Evolutionary conservation across 441 rosid genomes (phyloP), one percentile per base, ranked within the genome.

Genomic region (Flueggea neowawraea): DNA sequence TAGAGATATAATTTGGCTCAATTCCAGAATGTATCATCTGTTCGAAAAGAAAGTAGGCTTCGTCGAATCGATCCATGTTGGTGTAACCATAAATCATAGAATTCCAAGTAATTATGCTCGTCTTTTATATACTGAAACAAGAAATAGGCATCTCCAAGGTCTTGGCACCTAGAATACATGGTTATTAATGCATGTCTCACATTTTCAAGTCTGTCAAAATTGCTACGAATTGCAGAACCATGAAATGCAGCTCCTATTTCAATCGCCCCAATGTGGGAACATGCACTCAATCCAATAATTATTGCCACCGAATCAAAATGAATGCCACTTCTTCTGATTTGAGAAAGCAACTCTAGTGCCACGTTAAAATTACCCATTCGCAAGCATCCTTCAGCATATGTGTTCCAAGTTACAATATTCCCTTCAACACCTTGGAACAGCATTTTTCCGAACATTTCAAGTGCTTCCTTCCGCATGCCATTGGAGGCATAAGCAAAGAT

Each of bases 211-310:
- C 62, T 62, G 33, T 73, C 75, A 57, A 43, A 75, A 74, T 22
- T 68, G 71, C 73, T 53, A 4, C 85, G 86, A 65, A 85, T 54
- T 4, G 85, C 84, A 67, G 66, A 68, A 71, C 84, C 78, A 66
- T 91, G 94, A 49, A 89, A 79, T 75, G 83, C 88, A 74, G 62
- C 80, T 6, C 97, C 97, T 63, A 74, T 57, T 32, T 65, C 68
- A 58, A 68, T 59, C 66, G 82, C 74, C 62, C 87, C 82, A 58
- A 75, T 31, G 56, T 83, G 85, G 4, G 94, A 82, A 69, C 90
- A 84, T n/a, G 97, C 96, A 64, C 83, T 78, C 72, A 89, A 67
- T 44, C 92, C 88, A 62, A 79, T 82, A 70, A 88, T 70, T 52
- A 72, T 64, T 48, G 94, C 88, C 48, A 88, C 91, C 0, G 73